Percentiles rank a stretch among this genome's conserved stretches.
Conservation (phyloP, 345 rosid species). For the Citropsis articulata region DNA sequence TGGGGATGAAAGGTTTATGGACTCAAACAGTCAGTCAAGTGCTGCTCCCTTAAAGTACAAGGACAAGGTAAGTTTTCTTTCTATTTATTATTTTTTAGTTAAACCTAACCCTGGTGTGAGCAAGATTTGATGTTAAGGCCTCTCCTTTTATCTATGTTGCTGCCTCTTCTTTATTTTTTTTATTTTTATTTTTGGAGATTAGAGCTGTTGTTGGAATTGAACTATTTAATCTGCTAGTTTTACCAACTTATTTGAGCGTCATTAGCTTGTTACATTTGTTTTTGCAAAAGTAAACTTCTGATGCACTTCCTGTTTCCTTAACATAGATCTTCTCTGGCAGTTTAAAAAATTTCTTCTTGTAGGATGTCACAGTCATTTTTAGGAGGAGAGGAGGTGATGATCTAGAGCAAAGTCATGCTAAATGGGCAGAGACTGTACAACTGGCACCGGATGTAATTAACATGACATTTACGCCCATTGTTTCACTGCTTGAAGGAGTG, state of each 20-base stretch:
- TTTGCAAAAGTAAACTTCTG: not conserved
- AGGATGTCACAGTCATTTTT: constrained; percentile 97
- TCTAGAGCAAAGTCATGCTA: constrained; percentile 90
- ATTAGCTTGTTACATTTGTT: not conserved
- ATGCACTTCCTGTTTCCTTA: constrained; percentile 1
- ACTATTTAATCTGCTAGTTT: not conserved
- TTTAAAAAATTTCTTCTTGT: constrained; percentile 44
- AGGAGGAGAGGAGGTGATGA: constrained; percentile 99
- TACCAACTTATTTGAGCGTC: not conserved
- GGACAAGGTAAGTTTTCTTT: constrained; percentile 64
- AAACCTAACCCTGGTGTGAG: not conserved
- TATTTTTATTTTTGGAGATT: not conserved
- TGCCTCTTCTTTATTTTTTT: not conserved
- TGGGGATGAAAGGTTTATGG: constrained; percentile 62
- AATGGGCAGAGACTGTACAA: constrained; percentile 78
- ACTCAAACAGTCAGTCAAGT: constrained; percentile 55
- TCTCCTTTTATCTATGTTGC: not conserved
- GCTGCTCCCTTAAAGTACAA: constrained; percentile 78
- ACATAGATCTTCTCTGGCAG: not conserved
- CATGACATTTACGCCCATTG: constrained; percentile 88
- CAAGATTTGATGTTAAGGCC: not conserved
- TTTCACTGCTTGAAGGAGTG: constrained; percentile 84
- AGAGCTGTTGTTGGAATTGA: not conserved
- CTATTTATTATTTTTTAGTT: not conserved
- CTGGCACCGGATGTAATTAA: constrained; percentile 87